Evolutionary conservation across 768 basidiomycete genomes (phyloP), one percentile per base, ranked within the genome.

Genomic region (Holtermanniella nyarrowii): DNA sequence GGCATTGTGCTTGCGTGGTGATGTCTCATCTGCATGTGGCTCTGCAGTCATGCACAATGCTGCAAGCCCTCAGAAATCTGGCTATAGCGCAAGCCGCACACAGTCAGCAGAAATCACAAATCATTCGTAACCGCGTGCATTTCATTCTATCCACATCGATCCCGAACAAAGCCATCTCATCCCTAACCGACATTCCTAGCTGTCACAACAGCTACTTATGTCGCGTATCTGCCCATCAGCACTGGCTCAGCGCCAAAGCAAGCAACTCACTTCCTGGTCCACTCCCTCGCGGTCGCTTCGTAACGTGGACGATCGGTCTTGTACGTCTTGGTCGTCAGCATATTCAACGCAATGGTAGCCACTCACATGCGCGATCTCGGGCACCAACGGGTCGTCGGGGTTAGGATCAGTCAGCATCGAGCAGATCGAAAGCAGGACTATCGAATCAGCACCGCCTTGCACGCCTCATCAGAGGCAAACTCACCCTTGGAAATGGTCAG

Each of bases 391-490:
- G 69, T 99, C 95, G 74, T 99, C 95, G 50, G 93, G 93, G 76
- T 97, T 99, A 58, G 95, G 95, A 73, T 99, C 95, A 46, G 93
- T 99, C 68, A 99, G 75, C 88, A 97, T 91, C 64, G 95, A 99
- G 71, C 93, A 97, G 72, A 99, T 96, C 69, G 91, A 95, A 64
- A 97, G 80, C 25, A 99, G 73, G 39, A 99, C 93, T 96, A 58
- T 7, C 25, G 41, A 16, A 4, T 44, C 24, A 54, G 48, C 31
- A 2, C 37, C 5, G 22, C 23, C 13, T 4, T n/a, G 3, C 3
- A 47, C 5, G 40, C 27, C 21, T 50, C 13, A 18, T 26, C 24
- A 27, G 4, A 18, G 11, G 20, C 24, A 26, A 31, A 61, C 79
- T 40, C 50, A 91, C 91, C 91, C 79, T 99, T 99, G 65, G 93